Percentiles rank a stretch among this genome's conserved stretches.
phyloP scores from a whole-genome alignment of 495 filamentous ascomycete species.

The Halenospora varia region DNA sequence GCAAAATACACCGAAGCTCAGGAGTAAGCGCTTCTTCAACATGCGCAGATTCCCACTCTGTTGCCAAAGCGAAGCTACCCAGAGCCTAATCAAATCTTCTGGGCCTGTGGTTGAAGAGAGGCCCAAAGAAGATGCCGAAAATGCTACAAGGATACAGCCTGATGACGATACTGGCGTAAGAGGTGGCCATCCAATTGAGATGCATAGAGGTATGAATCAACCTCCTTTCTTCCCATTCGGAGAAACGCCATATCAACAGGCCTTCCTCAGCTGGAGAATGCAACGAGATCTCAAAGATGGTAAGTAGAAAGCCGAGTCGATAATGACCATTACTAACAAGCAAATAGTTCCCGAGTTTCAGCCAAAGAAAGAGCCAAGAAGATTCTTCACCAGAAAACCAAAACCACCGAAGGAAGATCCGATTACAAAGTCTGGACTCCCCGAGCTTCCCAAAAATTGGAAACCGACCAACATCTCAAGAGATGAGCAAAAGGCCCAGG shows the following conservation, averaged over 20 bases:
- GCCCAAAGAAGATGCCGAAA: background rate
- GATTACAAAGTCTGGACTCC: constrained; percentile 5
- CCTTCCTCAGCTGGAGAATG: constrained; percentile 18
- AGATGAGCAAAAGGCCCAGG: background rate
- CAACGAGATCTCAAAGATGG: constrained; percentile 21
- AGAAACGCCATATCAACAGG: constrained; percentile 21
- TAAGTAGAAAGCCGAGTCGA: background rate
- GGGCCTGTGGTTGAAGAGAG: constrained; percentile 10
- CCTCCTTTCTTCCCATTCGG: constrained; percentile 22
- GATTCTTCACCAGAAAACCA: background rate
- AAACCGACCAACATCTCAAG: background rate
- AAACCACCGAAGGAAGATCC: background rate
- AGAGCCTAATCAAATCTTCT: constrained; percentile 8
- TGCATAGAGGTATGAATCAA: constrained; percentile 9
- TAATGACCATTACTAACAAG: background rate
- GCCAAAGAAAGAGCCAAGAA: background rate
- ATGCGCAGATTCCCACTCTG: constrained; percentile 16
- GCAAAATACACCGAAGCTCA: background rate
- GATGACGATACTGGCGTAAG: background rate
- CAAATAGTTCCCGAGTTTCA: constrained; percentile 20
- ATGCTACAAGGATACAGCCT: background rate
- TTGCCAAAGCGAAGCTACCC: constrained; percentile 7
- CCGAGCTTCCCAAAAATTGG: constrained; percentile 6
- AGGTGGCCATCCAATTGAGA: constrained; percentile 1
- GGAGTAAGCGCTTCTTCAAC: constrained; percentile 8